Percentiles rank a stretch among this genome's conserved stretches.
These are phyloP conservation scores for Suhomyces prunicola DNA, from an alignment of 805 yeast genomes.

Conservation along the genomic window DNA sequence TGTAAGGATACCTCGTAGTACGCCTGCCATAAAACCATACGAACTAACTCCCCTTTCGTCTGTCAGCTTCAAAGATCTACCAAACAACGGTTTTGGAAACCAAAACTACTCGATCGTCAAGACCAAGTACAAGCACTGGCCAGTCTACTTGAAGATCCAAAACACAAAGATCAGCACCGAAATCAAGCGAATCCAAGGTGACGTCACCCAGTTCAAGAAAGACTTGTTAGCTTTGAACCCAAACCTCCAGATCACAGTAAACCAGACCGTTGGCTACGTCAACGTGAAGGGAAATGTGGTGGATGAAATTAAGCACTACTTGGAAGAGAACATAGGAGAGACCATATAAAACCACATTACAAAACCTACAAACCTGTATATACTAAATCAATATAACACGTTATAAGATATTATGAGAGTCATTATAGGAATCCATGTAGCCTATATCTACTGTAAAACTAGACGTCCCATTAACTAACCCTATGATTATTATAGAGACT, in stretches of 20 bases:
- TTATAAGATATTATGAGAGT: too few species aligned
- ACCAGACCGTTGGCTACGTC: constrained; percentile 32
- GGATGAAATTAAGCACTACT: constrained; percentile 24
- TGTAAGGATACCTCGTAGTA: constrained; percentile 19
- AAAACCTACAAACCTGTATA: not conserved
- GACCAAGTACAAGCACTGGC: constrained; percentile 65
- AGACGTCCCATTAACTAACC: too few species aligned
- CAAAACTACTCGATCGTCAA: constrained; percentile 45
- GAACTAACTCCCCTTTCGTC: constrained; percentile 28
- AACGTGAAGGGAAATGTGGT: constrained; percentile 42
- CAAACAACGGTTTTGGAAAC: constrained; percentile 33
- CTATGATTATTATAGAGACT: too few species aligned
- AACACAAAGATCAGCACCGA: constrained; percentile 69
- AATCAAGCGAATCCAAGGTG: constrained; percentile 68
- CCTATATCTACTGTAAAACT: too few species aligned
- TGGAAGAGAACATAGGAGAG: constrained; percentile 14
- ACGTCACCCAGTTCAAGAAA: constrained; percentile 58
- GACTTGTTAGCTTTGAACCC: constrained; percentile 58
- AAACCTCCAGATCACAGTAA: constrained; percentile 40
- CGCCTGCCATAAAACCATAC: constrained; percentile 16
- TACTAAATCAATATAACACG: not conserved
- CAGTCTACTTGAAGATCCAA: constrained; percentile 73
- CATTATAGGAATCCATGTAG: too few species aligned
- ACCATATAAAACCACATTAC: not conserved
- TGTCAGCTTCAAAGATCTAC: constrained; percentile 21